A percentile compares a stretch with the other conserved stretches of the same genome.
Conservation (phyloP, 192 early-diverging fungal species). For the Coemansia sp. region DNA sequence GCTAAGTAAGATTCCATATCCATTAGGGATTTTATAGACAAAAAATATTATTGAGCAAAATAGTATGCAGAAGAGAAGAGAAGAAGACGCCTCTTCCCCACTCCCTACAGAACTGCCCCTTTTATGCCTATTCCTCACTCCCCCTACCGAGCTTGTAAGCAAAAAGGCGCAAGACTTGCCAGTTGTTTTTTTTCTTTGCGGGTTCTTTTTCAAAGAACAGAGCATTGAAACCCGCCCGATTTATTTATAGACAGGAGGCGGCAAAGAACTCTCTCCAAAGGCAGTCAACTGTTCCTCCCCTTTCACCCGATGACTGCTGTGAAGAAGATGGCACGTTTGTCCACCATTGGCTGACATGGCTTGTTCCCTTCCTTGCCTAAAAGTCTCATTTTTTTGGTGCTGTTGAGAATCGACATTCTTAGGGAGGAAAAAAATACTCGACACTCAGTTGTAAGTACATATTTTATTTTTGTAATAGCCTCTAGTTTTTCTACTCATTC, state of each 20-base stretch:
- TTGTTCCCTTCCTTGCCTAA: neutral
- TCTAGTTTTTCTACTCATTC: too few species aligned
- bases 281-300: neutral
- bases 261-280: neutral
- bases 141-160: neutral
- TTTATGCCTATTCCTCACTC: neutral
- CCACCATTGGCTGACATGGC: neutral
- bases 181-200: neutral
- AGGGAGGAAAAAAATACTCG: neutral
- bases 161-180: neutral
- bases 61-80: neutral
- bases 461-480: too few species aligned
- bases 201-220: neutral
- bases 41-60: neutral
- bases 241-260: neutral
- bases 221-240: neutral
- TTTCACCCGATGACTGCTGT: neutral
- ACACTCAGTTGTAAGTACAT: too few species aligned
- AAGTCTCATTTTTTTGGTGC: neutral
- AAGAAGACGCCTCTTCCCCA: neutral
- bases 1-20: too few species aligned
- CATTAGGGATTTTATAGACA: neutral
- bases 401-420: neutral
- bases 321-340: neutral
- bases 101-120: neutral